Base-by-base conservation (phyloP, 257 asterid species). In the Anisodus acutangulus region DNA sequence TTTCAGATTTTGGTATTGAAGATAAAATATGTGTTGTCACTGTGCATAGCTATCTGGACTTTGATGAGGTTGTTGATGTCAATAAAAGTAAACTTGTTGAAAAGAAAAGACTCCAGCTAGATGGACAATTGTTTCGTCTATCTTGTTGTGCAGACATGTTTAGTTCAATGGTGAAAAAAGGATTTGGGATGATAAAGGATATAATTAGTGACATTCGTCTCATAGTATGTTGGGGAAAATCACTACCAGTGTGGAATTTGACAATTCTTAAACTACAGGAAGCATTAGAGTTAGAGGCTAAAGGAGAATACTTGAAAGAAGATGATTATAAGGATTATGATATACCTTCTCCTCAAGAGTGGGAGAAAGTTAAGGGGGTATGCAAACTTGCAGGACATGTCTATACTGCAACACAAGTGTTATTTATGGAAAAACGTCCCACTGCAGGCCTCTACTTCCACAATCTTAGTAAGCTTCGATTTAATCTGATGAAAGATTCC, bases 111-210 rank as follows among this genome's bases (percentile, higher is more conserved):
- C 82, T 79, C 49, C 79, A 70, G 12, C 43, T 82, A 4, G 47
- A 79, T 58, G 71, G 84, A 58, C 78, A 47, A 71, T 3, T 85
- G 47, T 79, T 78, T 69, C 82, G 47, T 12, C 67, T 60, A 15
- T 19, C 58, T 59, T 87, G 90, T 79, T 85, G 85, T 83, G 88
- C 90, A 19, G 80, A 79, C 16, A 39, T 87, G n/a, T 87, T 79
- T 41, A 11, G 59, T 55, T 69, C 84, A 78, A 78, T 87, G 86
- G 88, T 80, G 79, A 51, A 81, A 39, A 71, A n/a, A 37, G 90
- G 80, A 35, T 82, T 82, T 68, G 53, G 49, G 7, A 74, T 63
- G 81, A 87, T 85, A 76, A 62, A 76, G 12, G 26, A 58, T 31
- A 19, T 83, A 59, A 79, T 85, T 31, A n/a, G 45, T 22, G 78